Percentiles rank a stretch among this genome's conserved stretches.
Evolutionary conservation across 2,329 filamentous ascomycete genomes (phyloP).

Genomic region (Trichothecium sympodiale): DNA sequence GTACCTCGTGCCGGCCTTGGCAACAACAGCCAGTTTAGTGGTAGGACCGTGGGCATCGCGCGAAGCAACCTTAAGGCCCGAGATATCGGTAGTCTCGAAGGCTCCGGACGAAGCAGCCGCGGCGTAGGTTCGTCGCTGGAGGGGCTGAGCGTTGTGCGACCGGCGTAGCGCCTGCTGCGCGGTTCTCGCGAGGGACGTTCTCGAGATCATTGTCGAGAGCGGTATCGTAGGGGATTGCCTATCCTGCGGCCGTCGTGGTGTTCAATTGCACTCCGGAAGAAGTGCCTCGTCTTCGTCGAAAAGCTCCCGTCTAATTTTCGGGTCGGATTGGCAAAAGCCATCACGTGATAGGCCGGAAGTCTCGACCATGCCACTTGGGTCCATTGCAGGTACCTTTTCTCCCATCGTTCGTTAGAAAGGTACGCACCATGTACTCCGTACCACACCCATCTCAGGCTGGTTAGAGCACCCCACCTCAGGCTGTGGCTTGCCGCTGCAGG

Average conservation of each 20-base stretch:
- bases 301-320: slow-evolving; percentile 34
- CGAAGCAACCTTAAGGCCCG: slow-evolving; percentile 85
- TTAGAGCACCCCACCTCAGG: too few relatives aligned
- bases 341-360: slow-evolving; percentile 23
- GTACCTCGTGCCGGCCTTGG: slow-evolving; percentile 90
- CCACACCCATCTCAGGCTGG: too few relatives aligned
- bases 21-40: slow-evolving; percentile 80
- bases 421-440: too few relatives aligned
- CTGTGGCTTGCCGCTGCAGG: too few relatives aligned
- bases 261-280: slow-evolving; percentile 27
- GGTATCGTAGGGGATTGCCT: slow-evolving; percentile 45
- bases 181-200: slow-evolving; percentile 47
- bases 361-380: too few relatives aligned
- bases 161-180: slow-evolving; percentile 46
- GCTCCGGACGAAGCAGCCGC: slow-evolving; percentile 58
- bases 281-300: slow-evolving; percentile 25
- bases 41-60: slow-evolving; percentile 82
- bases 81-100: slow-evolving; percentile 78
- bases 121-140: slow-evolving; percentile 43
- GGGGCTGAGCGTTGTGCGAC: slow-evolving; percentile 44
- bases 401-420: too few relatives aligned
- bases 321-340: slow-evolving; percentile 17
- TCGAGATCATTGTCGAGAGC: slow-evolving; percentile 51
- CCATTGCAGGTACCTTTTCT: too few relatives aligned
- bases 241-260: slow-evolving; percentile 28